A percentile compares a stretch with the other conserved stretches of the same genome.
Conservation (phyloP, 306 rosid genomes). For the Fagus crenata region DNA sequence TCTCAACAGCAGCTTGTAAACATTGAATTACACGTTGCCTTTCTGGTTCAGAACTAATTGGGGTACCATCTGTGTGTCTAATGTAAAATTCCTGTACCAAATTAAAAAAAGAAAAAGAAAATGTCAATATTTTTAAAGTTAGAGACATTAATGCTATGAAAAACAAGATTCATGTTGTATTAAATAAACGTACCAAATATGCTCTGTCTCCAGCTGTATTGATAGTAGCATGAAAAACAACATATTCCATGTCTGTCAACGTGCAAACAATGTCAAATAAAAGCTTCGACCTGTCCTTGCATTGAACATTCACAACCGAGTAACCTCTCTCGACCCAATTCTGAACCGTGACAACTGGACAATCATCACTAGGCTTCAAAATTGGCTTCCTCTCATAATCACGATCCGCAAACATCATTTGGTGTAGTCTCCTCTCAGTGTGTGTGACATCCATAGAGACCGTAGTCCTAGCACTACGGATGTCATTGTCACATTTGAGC, state of each 20-base stretch:
- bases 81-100: slow-evolving; percentile 78
- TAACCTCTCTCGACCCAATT: slow-evolving; percentile 85
- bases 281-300: slow-evolving; percentile 81
- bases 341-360: slow-evolving; percentile 63
- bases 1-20: slow-evolving; percentile 76
- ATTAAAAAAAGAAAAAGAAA: not conserved
- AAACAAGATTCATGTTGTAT: not conserved
- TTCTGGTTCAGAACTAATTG: slow-evolving; percentile 94
- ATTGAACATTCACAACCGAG: slow-evolving; percentile 79
- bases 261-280: slow-evolving; percentile 84
- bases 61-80: slow-evolving; percentile 85
- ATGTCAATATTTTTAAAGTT: not conserved
- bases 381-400: slow-evolving; percentile 79
- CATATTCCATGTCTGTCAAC: slow-evolving; percentile 90
- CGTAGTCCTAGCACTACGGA: slow-evolving; percentile 71
- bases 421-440: slow-evolving; percentile 88
- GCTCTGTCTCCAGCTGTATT: slow-evolving; percentile 56
- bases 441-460: slow-evolving; percentile 69
- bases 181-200: slow-evolving; percentile 52
- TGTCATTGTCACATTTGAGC: slow-evolving; percentile 80
- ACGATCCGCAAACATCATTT: slow-evolving; percentile 88
- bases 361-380: slow-evolving; percentile 40
- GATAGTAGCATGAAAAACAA: slow-evolving; percentile 87
- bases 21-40: slow-evolving; percentile 85
- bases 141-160: not conserved